These are phyloP conservation scores for Ustilago lituana DNA, from an alignment of 1,284 basidiomycete species.

Conservation along the genomic window DNA sequence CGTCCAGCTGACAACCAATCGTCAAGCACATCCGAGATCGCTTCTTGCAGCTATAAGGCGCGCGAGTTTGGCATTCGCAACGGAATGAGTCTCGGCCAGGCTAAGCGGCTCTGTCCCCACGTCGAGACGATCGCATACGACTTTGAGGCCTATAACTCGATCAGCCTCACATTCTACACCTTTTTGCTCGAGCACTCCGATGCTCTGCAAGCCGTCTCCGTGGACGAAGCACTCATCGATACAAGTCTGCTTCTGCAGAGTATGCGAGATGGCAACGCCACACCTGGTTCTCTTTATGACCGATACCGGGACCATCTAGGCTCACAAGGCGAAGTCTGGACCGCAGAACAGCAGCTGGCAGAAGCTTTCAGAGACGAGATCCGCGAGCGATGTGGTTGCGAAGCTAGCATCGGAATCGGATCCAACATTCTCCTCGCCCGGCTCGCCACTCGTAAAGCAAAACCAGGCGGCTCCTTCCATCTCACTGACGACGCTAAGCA, in stretches of 20 bases:
- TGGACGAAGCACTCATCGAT: constrained; percentile 94
- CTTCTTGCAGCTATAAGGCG: constrained; percentile 93
- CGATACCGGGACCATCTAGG: constrained; percentile 32
- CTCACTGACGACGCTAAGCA: constrained; percentile 72
- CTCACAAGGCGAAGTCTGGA: constrained; percentile 45
- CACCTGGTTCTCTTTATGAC: constrained; percentile 18
- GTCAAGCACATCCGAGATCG: constrained; percentile 75
- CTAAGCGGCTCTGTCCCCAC: constrained; percentile 51
- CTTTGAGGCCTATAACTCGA: constrained; percentile 72
- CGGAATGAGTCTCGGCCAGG: constrained; percentile 82
- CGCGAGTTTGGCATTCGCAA: constrained; percentile 86
- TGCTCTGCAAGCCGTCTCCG: constrained; percentile 91
- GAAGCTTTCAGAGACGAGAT: constrained; percentile 83
- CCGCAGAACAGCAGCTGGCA: constrained; percentile 72
- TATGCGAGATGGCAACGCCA: constrained; percentile 40
- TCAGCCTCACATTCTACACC: constrained; percentile 87
- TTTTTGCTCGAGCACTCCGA: constrained; percentile 88
- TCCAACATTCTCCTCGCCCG: constrained; percentile 91
- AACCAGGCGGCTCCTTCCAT: constrained; percentile 86
- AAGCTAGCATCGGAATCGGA: constrained; percentile 83
- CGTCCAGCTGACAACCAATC: constrained; percentile 34
- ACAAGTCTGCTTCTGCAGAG: constrained; percentile 75
- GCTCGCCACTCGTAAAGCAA: constrained; percentile 87
- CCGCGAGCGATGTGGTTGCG: constrained; percentile 79
- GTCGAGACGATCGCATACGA: constrained; percentile 88